These are phyloP conservation scores for Chaetomium sp. DNA, from an alignment of 2,329 filamentous ascomycete species.

Conservation along the genomic window DNA sequence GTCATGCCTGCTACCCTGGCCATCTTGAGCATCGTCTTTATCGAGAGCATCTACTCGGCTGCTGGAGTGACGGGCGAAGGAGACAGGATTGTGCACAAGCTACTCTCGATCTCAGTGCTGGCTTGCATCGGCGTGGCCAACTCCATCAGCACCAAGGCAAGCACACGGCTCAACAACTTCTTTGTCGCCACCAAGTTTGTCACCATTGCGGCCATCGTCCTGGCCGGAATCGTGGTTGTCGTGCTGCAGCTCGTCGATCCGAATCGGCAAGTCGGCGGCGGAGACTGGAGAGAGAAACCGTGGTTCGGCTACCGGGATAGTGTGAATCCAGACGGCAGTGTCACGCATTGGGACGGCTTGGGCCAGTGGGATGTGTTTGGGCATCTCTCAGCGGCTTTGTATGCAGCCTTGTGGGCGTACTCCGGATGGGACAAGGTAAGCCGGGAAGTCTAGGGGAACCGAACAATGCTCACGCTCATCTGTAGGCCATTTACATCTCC, in stretches of 20 bases:
- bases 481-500: slow-evolving; percentile 57
- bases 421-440: slow-evolving; percentile 66
- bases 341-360: slow-evolving; percentile 52
- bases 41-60: slow-evolving; percentile 60
- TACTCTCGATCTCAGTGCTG: slow-evolving; percentile 53
- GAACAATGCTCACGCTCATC: slow-evolving; percentile 5
- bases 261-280: slow-evolving; percentile 46
- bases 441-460: slow-evolving; percentile 31
- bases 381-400: slow-evolving; percentile 61
- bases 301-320: slow-evolving; percentile 60
- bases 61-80: slow-evolving; percentile 50
- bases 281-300: slow-evolving; percentile 54
- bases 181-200: slow-evolving; percentile 59
- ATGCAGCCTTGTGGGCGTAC: slow-evolving; percentile 65
- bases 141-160: slow-evolving; percentile 58
- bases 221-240: slow-evolving; percentile 53
- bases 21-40: slow-evolving; percentile 65
- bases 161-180: slow-evolving; percentile 57
- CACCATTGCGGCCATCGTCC: slow-evolving; percentile 51
- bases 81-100: slow-evolving; percentile 50
- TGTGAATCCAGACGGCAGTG: slow-evolving; percentile 51
- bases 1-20: slow-evolving; percentile 67
- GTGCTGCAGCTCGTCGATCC: slow-evolving; percentile 45
- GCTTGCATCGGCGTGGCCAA: slow-evolving; percentile 53
- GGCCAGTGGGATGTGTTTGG: slow-evolving; percentile 61